Evolutionary conservation across 768 basidiomycete species (phyloP), one percentile per base, ranked within the genome.

Genomic region (Russula olivacea): DNA sequence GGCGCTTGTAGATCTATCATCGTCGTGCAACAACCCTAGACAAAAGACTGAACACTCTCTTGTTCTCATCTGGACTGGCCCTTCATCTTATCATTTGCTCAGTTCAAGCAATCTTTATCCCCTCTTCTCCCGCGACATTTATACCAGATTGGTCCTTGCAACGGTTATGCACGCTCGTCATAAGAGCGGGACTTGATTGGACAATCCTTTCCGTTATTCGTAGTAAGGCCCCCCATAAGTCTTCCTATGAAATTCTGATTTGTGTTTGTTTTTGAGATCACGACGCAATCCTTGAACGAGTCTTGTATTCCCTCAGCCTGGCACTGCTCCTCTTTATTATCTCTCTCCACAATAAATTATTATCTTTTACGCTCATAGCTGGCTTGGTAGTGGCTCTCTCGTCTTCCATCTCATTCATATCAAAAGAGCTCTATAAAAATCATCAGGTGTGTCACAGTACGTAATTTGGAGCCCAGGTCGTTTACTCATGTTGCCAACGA

Each of bases 211-310:
- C 58, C 34, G 38, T 66, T 34, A 61, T 67, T 36, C 51, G 54
- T 50, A 45, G 65, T 66, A 58, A 43, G 55, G 23, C 21, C 43
- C 23, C 23, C 19, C 14, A n/a, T 50, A 6, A 59, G 10, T 38
- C 32, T 61, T 58, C 43, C 34, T 54, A 10, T 6, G 6, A 55
- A 28, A 11, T 54, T 49, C 57, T 58, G 19, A 48, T 41, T 36
- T 38, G n/a, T 43, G 4, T 52, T 17, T 47, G 4, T 36, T 30
- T 40, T 14, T n/a, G 41, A 78, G 78, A 71, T 41, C 70, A 72
- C 55, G 73, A 71, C 57, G 71, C 73, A 21, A 63, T 71, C 34
- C 60, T 59, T 3, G 71, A 72, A 55, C 71, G 71, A 17, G 67
- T 73, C 21, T 45, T 71, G 28, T 61, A 65, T 43, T 64, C 69